Conservation (phyloP, 2,329 filamentous ascomycete genomes). For the Alternaria burnsii region DNA sequence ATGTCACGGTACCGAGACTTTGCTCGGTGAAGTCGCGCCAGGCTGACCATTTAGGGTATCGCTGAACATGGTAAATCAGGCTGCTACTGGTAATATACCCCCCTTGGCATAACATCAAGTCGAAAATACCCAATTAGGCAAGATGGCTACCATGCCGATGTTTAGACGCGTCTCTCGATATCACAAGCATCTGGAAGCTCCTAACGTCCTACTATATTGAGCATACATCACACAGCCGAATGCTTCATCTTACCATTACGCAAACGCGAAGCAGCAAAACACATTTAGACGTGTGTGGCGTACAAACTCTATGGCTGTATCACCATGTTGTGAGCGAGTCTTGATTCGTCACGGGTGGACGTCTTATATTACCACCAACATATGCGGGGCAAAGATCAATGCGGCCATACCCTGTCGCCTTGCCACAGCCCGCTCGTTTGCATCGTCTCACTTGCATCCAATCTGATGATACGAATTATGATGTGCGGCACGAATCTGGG, state of each 20-base stretch:
- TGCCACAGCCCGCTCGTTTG: constrained; percentile 5
- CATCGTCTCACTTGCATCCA: constrained; percentile 14
- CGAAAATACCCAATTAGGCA: background rate
- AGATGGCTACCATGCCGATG: background rate
- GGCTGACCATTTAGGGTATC: background rate
- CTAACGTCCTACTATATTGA: background rate
- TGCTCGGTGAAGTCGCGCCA: constrained; percentile 13
- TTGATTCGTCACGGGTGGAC: background rate
- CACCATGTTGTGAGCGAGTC: background rate
- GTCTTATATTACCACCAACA: constrained; percentile 18
- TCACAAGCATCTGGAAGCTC: background rate
- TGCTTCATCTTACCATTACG: background rate
- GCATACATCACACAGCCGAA: background rate
- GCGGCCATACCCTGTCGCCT: background rate
- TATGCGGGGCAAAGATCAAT: constrained; percentile 19
- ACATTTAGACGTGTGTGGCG: background rate
- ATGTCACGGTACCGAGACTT: constrained; percentile 1
- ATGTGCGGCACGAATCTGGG: constrained; percentile 9
- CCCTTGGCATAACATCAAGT: constrained; percentile 14
- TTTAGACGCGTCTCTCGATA: background rate
- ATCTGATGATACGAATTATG: constrained; percentile 8
- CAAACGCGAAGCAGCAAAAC: background rate
- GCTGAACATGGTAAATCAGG: background rate
- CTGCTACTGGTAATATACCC: constrained; percentile 10
- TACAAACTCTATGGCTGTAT: background rate